Conservation (phyloP, 1,284 basidiomycete species). For the Heliocybe sulcata region DNA sequence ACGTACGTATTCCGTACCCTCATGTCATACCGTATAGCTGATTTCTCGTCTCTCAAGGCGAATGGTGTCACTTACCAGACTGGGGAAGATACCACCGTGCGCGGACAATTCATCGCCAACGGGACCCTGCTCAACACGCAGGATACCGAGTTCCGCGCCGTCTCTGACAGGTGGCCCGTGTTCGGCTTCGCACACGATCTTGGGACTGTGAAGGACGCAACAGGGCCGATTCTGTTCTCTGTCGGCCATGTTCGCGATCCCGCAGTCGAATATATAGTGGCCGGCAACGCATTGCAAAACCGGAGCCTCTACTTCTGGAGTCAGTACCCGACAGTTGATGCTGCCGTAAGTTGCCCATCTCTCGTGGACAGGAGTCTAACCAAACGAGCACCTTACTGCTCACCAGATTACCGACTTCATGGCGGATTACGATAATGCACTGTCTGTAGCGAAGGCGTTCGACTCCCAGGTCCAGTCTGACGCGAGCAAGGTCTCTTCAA, state of each 20-base stretch:
- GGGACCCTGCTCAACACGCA: constrained; percentile 45
- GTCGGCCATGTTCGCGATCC: constrained; percentile 57
- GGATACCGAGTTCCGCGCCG: constrained; percentile 53
- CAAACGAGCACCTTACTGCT: constrained; percentile 42
- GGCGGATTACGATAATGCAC: constrained; percentile 38
- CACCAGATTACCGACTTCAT: constrained; percentile 39
- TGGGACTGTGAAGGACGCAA: constrained; percentile 29
- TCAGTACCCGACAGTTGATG: constrained; percentile 32
- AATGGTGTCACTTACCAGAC: constrained; percentile 43
- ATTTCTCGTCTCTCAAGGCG: neutral
- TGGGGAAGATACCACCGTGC: constrained; percentile 46
- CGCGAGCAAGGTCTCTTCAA: constrained; percentile 42
- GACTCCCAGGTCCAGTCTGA: constrained; percentile 48
- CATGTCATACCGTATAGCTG: neutral
- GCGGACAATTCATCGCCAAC: constrained; percentile 49
- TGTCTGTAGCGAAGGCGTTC: constrained; percentile 40
- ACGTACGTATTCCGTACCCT: constrained; percentile 23
- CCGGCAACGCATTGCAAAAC: constrained; percentile 33
- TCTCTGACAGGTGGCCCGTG: constrained; percentile 57
- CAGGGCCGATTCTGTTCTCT: constrained; percentile 40
- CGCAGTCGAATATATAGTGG: constrained; percentile 45
- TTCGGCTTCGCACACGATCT: constrained; percentile 56
- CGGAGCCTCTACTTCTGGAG: constrained; percentile 48
- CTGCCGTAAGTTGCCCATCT: constrained; percentile 26
- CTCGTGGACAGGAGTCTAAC: neutral